Base-by-base conservation (phyloP, 202 grass and related monocot genomes). In the Panicum hallii region DNA sequence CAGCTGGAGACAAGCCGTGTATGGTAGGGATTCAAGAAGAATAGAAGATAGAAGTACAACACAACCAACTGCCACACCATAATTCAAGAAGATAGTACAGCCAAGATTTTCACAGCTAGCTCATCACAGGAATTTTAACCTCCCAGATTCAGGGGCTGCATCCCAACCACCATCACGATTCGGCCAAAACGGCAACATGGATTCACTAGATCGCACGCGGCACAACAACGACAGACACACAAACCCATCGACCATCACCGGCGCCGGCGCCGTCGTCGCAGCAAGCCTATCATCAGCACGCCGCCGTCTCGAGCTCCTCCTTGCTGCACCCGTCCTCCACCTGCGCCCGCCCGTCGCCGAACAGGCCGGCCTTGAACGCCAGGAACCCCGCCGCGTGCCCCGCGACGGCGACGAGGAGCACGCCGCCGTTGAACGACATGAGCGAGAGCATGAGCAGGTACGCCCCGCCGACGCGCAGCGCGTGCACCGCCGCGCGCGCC, bases 401-500 rank as follows among this genome's bases (percentile, higher is more conserved):
- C 0, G 83, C 74, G n/a, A 94, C 82, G 32, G 89, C 95, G 0
- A 34, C 95, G 40, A 94, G 79, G 79, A 97, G 75, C 57, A 94
- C 90, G 32, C 87, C 95, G 47, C 65, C 85, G 52, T 94, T 94
- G 90, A 97, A 97, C 8, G 92, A 97, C 95, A 94, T 94, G 81
- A 97, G 82, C 45, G 95, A 90, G 38, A 95, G 92, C 95, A 95
- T 97, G 70, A 97, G 86, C 42, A 95, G 13, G 88, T 93, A 95
- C 4, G 89, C 86, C 4, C 66, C 28, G 6, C 83, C 89, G 44
- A 94, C 66, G 68, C 92, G 75, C 55, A 79, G 9, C 14, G 81
- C 84, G 74, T 97, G 67, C 77, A 91, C 28, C 12, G 46, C 86
- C 5, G 88, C 65, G 62, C 81, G 69, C 41, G 84, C 73, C 28